phyloP scores from a whole-genome alignment of 169 alveolate species.

The Theileria luwenshuni region DNA sequence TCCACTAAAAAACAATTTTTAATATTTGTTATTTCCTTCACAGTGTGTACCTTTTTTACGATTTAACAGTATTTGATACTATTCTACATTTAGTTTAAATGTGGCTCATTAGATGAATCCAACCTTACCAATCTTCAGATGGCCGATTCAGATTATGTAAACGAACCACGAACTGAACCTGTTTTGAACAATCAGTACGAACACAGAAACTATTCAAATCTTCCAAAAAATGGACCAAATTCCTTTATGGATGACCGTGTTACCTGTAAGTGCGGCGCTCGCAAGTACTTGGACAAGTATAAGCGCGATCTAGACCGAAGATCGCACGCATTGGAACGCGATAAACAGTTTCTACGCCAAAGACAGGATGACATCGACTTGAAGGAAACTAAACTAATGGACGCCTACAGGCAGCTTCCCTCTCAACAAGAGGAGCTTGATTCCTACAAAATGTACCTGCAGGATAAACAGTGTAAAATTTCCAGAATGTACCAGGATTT shows the following conservation, averaged over 20 bases:
- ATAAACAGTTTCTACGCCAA: constrained; percentile 19
- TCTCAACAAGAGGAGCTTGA: constrained; percentile 57
- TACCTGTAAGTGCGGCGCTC: constrained; percentile 64
- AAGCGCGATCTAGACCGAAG: constrained; percentile 44
- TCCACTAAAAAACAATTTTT: background rate
- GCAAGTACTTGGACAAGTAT: constrained; percentile 39
- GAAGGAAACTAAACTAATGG: constrained; percentile 28
- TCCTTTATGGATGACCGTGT: constrained; percentile 11
- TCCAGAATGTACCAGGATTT: constrained; percentile 42
- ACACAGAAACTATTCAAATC: constrained; percentile 1
- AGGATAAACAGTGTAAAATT: constrained; percentile 57
- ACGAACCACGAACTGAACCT: constrained; percentile 8
- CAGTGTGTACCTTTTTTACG: background rate
- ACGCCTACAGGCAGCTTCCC: constrained; percentile 17
- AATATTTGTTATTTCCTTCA: background rate
- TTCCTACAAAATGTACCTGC: constrained; percentile 52
- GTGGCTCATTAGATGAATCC: constrained; percentile 1
- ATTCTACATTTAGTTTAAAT: no score
- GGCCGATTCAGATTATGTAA: constrained; percentile 16
- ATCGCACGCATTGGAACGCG: constrained; percentile 34
- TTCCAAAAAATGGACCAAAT: constrained; percentile 14
- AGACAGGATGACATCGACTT: constrained; percentile 33
- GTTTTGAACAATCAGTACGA: constrained; percentile 19
- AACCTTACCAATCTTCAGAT: constrained; percentile 8
- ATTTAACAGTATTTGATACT: background rate